Evolutionary conservation across 345 rosid genomes (phyloP).

Genomic region (Sisymbrium irio): DNA sequence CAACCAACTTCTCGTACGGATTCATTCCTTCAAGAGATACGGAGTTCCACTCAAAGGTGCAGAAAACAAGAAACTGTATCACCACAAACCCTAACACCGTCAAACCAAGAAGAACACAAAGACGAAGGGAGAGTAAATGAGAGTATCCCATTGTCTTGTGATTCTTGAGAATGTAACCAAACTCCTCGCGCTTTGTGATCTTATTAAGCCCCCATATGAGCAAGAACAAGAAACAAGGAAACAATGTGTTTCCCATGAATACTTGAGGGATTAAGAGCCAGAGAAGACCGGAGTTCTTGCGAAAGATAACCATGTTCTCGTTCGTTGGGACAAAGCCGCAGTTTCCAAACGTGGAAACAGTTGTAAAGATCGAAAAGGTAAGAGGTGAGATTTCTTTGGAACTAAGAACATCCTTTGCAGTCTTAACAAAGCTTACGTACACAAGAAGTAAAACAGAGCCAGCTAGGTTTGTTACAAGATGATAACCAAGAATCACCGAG

Average conservation of each 20-base stretch:
- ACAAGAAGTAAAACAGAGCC: conserved; percentile 40
- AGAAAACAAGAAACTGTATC: conserved; percentile 41
- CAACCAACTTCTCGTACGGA: conserved; percentile 44
- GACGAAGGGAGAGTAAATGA: conserved; percentile 42
- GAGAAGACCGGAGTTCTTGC: conserved; percentile 51
- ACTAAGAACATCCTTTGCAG: conserved; percentile 40
- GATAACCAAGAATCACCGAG: conserved; percentile 45
- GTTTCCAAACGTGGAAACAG: conserved; percentile 52
- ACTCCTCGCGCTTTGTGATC: conserved; percentile 34
- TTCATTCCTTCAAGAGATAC: conserved; percentile 40
- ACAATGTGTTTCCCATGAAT: conserved; percentile 60
- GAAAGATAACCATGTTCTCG: conserved; percentile 66
- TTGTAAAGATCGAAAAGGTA: conserved; percentile 57
- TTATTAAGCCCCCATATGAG: conserved; percentile 42
- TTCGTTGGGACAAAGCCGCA: conserved; percentile 74
- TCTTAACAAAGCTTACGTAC: conserved; percentile 37
- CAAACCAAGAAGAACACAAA: conserved; percentile 29
- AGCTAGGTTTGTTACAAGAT: conserved; percentile 30
- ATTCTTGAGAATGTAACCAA: conserved; percentile 41
- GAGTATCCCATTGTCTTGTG: conserved; percentile 37
- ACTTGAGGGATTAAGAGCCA: conserved; percentile 51
- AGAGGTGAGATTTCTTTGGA: conserved; percentile 33
- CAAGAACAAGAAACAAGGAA: conserved; percentile 42
- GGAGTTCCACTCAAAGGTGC: conserved; percentile 53
- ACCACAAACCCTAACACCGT: conserved; percentile 47